Conservation (phyloP, 257 asterid genomes). For the Solanum paucissectum region DNA sequence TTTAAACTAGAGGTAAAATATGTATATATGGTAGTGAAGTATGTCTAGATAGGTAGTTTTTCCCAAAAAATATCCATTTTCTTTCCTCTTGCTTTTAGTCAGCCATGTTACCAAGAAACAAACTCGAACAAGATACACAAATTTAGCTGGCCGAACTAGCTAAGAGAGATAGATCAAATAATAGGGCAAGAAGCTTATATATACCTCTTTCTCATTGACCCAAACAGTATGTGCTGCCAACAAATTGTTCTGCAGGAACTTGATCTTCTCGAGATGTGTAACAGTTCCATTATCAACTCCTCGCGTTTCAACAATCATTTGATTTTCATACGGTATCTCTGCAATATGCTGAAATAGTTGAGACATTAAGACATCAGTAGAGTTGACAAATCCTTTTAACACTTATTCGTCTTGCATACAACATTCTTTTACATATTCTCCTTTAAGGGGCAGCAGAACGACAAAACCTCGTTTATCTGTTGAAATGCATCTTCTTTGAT, state of each 20-base stretch:
- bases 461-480: background rate
- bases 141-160: background rate
- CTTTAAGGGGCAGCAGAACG: background rate
- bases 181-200: background rate
- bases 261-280: slow-evolving; percentile 49
- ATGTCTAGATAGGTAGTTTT: too few species aligned
- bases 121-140: background rate
- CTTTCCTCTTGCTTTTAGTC: background rate
- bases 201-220: slow-evolving; percentile 56
- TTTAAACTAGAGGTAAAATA: too few species aligned
- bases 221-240: slow-evolving; percentile 84
- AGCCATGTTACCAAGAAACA: background rate
- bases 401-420: background rate
- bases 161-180: background rate
- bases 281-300: slow-evolving; percentile 72
- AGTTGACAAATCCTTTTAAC: background rate
- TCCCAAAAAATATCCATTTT: too few species aligned
- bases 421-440: background rate
- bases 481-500: background rate
- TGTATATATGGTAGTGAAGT: too few species aligned
- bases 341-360: slow-evolving; percentile 53
- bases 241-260: slow-evolving; percentile 46
- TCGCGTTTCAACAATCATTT: slow-evolving; percentile 40
- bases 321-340: slow-evolving; percentile 73
- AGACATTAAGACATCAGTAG: background rate